Evolutionary conservation across 139 green algal genomes (phyloP), one percentile per base, ranked within the genome.

Genomic region (Chlamydomonas applanata): DNA sequence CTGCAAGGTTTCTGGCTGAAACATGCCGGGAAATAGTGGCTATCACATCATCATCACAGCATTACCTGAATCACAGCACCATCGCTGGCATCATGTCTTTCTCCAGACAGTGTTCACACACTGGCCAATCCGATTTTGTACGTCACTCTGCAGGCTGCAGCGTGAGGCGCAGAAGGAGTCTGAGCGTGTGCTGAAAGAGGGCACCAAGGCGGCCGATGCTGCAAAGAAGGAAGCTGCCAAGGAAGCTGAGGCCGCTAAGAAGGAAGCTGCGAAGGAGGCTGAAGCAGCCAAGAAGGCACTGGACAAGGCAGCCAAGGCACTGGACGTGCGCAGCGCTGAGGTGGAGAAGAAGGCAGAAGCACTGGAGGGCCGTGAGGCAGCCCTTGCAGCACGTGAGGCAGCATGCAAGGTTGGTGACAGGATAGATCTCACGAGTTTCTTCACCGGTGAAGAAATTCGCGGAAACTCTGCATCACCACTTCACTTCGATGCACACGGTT

Each of bases 131-230:
- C n/a, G n/a, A n/a, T n/a, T n/a, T n/a, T n/a, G n/a, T n/a, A n/a
- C n/a, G n/a, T n/a, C n/a, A n/a, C 40, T 49, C 7, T 19, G 40
- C 40, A 49, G 5, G 59, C 59, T 1, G 59, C 59, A 2, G 71
- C 57, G 13, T 66, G 59, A 66, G 17, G 59, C 59, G 25, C n/a
- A 66, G n/a, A 66, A 66, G 59, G n/a, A 66, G n/a, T 29, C 59
- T 22, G n/a, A 66, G n/a, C 59, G 30, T 22, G 30, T 66, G 59
- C 59, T 66, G n/a, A 35, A 66, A 3, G 59, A 66, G 4, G 59
- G 29, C n/a, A 19, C n/a, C 59, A 66, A 72, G 44, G 66, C 44
- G 14, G 63, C 33, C 2, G 73, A 67, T 22, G 52, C 56, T 16
- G 52, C 29, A n/a, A 72, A 56, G 49, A 44, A 45, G 49, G 52